Conservation (phyloP, 164 flowering plant species). For the Vitis amurensis region DNA sequence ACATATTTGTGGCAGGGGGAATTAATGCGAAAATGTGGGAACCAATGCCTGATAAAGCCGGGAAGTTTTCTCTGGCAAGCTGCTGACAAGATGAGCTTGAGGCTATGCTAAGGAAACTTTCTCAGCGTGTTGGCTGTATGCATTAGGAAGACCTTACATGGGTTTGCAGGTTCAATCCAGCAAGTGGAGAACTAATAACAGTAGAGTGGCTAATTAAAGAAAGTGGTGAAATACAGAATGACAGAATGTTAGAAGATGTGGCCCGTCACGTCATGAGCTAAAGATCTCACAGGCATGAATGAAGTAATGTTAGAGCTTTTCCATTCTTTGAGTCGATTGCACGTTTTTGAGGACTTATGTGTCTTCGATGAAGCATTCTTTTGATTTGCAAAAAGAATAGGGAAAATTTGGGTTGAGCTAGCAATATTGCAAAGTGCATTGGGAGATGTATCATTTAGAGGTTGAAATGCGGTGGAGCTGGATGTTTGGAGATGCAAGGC, state of each 20-base stretch:
- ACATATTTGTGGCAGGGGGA: conserved; percentile 21
- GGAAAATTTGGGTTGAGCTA: conserved; percentile 61
- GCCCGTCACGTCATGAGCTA: conserved; percentile 29
- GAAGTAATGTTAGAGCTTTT: conserved; percentile 36
- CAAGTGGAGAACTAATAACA: conserved; percentile 32
- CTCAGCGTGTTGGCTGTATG: conserved; percentile 40
- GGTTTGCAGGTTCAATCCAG: conserved; percentile 34
- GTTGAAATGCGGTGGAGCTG: background rate
- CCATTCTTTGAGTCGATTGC: conserved; percentile 17
- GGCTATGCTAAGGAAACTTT: conserved; percentile 34
- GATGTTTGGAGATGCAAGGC: background rate
- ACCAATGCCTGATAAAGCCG: conserved; percentile 36
- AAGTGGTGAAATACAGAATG: conserved; percentile 18
- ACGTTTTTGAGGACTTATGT: conserved; percentile 29
- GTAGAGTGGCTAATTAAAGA: conserved; percentile 2
- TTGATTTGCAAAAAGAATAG: conserved; percentile 44
- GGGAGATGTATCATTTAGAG: background rate
- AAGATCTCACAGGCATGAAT: conserved; percentile 30
- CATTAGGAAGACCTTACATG: conserved; percentile 27
- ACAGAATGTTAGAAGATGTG: conserved; percentile 28
- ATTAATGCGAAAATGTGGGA: conserved; percentile 35
- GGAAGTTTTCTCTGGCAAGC: conserved; percentile 35
- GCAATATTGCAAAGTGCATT: conserved; percentile 38
- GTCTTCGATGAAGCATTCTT: conserved; percentile 57
- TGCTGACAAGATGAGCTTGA: conserved; percentile 40